These are phyloP conservation scores for Dictyophora rubrovolvata DNA, from an alignment of 768 basidiomycete species.

Conservation along the genomic window DNA sequence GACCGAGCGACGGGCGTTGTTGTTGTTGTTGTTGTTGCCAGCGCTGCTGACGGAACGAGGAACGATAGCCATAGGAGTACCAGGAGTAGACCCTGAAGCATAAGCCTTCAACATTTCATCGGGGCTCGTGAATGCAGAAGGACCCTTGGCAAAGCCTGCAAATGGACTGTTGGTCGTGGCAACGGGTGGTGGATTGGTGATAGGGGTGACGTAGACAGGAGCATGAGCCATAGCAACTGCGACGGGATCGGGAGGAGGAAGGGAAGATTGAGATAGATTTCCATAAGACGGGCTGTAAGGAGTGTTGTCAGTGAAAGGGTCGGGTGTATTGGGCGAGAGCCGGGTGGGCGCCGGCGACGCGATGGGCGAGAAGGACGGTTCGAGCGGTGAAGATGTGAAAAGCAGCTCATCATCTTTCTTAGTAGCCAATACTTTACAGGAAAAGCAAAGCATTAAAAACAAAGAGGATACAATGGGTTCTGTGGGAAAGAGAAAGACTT, in stretches of 20 bases:
- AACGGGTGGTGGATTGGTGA: conserved; percentile 3
- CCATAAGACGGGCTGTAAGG: conserved; percentile 4
- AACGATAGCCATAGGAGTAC: conserved; percentile 14
- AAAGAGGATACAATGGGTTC: too few species aligned
- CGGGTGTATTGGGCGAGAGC: conserved; percentile 3
- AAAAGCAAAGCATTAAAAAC: neutral
- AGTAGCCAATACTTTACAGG: neutral
- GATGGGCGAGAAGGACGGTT: conserved; percentile 11
- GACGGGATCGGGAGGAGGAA: conserved; percentile 7
- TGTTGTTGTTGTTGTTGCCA: neutral
- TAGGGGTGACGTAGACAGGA: conserved; percentile 21
- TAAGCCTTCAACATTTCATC: conserved; percentile 74
- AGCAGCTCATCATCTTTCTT: conserved; percentile 33
- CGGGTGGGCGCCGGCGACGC: neutral
- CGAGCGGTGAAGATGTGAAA: conserved; percentile 25
- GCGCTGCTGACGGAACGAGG: neutral
- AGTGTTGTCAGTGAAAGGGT: conserved; percentile 5
- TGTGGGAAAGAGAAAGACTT: conserved; percentile 28
- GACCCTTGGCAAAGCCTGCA: conserved; percentile 11
- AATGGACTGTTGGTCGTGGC: conserved; percentile 7
- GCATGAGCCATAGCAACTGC: conserved; percentile 20
- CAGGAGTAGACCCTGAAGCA: conserved; percentile 28
- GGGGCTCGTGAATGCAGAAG: conserved; percentile 41
- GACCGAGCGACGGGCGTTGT: neutral
- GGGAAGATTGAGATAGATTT: neutral